Base-by-base conservation (phyloP, 2,329 filamentous ascomycete species). In the Sordariomycetes sp. region DNA sequence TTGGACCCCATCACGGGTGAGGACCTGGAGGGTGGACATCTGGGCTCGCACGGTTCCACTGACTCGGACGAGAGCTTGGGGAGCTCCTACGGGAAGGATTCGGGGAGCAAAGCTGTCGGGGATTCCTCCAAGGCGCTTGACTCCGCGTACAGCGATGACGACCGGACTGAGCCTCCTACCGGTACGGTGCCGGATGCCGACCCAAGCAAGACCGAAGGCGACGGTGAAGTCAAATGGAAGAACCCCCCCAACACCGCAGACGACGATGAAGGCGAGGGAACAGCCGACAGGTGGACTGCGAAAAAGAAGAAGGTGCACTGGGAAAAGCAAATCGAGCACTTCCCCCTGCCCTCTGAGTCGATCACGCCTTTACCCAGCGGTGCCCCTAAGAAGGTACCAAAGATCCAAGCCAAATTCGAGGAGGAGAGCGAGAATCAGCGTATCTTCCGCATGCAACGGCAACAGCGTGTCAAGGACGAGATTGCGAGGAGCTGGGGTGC, bases 401-500 rank as follows among this genome's bases (percentile, higher is more conserved):
- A 68, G 46, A 79, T 96, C 32, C 92, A 96, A 55, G 70, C 77
- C 51, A 57, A 63, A 3, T 93, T 94, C 50, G 64, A 60, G n/a
- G 53, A 66, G 30, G 87, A 94, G 55, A 66, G 74, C 1, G 59
- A 68, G 7, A 58, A 63, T 9, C 70, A 67, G 19, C 79, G 74
- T 46, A 66, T 68, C 31, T 75, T 75, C 45, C 77, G 88, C 21
- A 57, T 79, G 39, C 58, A 72, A 33, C 79, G 84, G 37, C 70
- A 82, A 38, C 64, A 66, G 8, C 63, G 69, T 24, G 79, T 96
- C 53, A 86, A 79, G 53, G 66, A 72, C 6, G 82, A 87, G 38
- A 84, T 93, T 55, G 63, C 73, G 47, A 80, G 80, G 46, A 79
- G 86, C 1, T 96, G 92, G 90, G 59, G 65, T 4, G 86, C 84